Conservation (phyloP, 2,329 filamentous ascomycete species). For the Grosmannia penicillata region DNA sequence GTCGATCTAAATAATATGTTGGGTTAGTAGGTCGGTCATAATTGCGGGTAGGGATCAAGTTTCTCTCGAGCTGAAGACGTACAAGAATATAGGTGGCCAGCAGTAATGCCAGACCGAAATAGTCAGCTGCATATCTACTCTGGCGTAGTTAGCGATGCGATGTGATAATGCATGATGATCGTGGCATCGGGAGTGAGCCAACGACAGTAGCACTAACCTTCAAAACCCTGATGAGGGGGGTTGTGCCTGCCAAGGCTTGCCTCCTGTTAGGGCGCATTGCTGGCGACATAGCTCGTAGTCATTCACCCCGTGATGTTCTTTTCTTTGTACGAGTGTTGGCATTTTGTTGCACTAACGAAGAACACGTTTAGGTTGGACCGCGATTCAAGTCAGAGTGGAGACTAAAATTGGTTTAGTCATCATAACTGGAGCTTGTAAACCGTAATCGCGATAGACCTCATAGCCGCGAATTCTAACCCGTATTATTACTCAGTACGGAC, state of each 20-base stretch:
- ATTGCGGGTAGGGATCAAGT: not conserved
- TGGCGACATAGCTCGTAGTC: slow-evolving; percentile 28
- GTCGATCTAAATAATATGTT: slow-evolving; percentile 33
- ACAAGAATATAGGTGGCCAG: slow-evolving; percentile 51
- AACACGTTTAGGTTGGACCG: too few species aligned
- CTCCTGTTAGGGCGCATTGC: not conserved
- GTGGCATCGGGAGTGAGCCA: not conserved
- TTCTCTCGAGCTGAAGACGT: slow-evolving; percentile 10
- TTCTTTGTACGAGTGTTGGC: too few species aligned
- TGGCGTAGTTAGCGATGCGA: slow-evolving; percentile 18
- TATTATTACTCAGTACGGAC: too few species aligned
- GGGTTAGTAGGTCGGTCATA: not conserved
- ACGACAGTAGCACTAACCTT: slow-evolving; percentile 19
- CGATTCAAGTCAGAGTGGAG: too few species aligned
- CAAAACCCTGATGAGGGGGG: slow-evolving; percentile 29
- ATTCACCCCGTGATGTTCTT: too few species aligned
- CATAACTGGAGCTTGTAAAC: too few species aligned
- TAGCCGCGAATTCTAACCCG: too few species aligned
- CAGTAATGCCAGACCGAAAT: slow-evolving; percentile 63
- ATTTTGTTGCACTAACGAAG: too few species aligned
- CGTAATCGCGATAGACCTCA: too few species aligned
- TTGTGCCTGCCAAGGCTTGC: not conserved
- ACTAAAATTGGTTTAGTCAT: too few species aligned
- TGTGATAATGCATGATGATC: slow-evolving; percentile 5
- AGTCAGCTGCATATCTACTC: slow-evolving; percentile 80